A percentile compares a stretch with the other conserved stretches of the same genome.
Evolutionary conservation across 1,284 basidiomycete genomes (phyloP).

Genomic region (Tilletiaria anomala): DNA sequence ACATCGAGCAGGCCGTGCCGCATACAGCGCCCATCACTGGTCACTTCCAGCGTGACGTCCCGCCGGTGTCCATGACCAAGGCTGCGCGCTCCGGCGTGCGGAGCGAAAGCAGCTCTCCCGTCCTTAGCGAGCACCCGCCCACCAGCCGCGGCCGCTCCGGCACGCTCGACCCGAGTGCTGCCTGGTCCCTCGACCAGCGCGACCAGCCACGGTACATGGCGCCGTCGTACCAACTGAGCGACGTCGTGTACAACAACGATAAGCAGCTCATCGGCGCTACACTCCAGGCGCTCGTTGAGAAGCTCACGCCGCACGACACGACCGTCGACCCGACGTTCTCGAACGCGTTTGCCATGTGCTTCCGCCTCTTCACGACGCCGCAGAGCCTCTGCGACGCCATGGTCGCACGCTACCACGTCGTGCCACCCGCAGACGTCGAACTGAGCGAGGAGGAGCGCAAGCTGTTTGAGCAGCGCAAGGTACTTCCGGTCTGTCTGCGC

Average conservation of each 20-base stretch:
- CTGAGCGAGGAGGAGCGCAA: constrained; percentile 51
- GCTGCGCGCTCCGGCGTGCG: no score
- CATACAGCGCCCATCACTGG: constrained; percentile 2
- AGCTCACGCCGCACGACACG: constrained; percentile 87
- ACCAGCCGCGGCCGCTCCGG: background rate
- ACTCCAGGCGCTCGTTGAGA: constrained; percentile 71
- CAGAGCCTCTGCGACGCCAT: constrained; percentile 59
- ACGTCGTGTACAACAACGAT: constrained; percentile 78
- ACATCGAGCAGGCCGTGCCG: background rate
- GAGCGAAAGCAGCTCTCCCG: no score
- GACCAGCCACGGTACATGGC: constrained; percentile 11
- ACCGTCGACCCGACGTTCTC: constrained; percentile 65
- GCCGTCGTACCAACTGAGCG: constrained; percentile 47
- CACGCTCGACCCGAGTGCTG: background rate
- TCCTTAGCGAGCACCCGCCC: no score
- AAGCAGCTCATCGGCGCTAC: constrained; percentile 82
- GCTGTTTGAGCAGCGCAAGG: constrained; percentile 70
- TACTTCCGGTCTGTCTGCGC: constrained; percentile 70
- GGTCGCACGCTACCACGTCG: constrained; percentile 65
- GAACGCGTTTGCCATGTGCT: constrained; percentile 84
- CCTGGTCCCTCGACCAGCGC: background rate
- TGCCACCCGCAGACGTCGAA: constrained; percentile 41
- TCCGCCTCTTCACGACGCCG: constrained; percentile 79
- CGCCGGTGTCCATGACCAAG: no score
- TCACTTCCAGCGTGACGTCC: constrained; percentile 1